Evolutionary conservation across 805 yeast species (phyloP).

Genomic region (Barnettozyma salicaria): DNA sequence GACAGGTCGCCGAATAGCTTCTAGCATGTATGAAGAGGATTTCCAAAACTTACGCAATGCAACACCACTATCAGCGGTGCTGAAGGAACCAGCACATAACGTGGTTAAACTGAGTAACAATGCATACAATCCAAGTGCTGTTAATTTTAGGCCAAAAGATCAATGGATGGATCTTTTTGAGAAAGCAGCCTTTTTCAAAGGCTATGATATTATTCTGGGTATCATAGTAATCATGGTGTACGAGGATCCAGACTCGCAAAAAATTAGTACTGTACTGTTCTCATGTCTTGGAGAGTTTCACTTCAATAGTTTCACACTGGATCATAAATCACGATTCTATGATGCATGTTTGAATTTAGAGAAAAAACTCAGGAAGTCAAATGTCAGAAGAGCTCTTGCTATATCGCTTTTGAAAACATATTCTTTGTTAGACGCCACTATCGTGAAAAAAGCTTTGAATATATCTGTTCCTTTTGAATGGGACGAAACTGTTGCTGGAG

Average conservation of each 20-base stretch:
- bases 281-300: constrained; percentile 64
- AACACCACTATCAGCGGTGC: neutral
- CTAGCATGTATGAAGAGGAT: constrained; percentile 23
- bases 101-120: constrained; percentile 21
- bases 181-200: constrained; percentile 47
- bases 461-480: constrained; percentile 32
- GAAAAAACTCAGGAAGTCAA: constrained; percentile 42
- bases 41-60: constrained; percentile 11
- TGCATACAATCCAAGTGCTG: constrained; percentile 13
- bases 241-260: constrained; percentile 39
- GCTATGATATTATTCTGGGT: constrained; percentile 41
- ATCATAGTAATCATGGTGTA: constrained; percentile 44
- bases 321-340: constrained; percentile 58
- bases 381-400: constrained; percentile 71
- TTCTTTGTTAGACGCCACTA: constrained; percentile 41
- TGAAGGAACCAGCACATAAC: constrained; percentile 21
- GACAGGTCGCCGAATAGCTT: constrained; percentile 18
- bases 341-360: constrained; percentile 72
- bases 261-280: constrained; percentile 48
- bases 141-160: constrained; percentile 16
- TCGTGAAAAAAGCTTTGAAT: constrained; percentile 13
- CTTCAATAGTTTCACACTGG: constrained; percentile 52
- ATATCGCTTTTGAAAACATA: constrained; percentile 64
- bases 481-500: constrained; percentile 87
- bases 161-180: constrained; percentile 42